Base-by-base conservation (phyloP, 176 grass and related monocot species). In the Lolium multiflorum region DNA sequence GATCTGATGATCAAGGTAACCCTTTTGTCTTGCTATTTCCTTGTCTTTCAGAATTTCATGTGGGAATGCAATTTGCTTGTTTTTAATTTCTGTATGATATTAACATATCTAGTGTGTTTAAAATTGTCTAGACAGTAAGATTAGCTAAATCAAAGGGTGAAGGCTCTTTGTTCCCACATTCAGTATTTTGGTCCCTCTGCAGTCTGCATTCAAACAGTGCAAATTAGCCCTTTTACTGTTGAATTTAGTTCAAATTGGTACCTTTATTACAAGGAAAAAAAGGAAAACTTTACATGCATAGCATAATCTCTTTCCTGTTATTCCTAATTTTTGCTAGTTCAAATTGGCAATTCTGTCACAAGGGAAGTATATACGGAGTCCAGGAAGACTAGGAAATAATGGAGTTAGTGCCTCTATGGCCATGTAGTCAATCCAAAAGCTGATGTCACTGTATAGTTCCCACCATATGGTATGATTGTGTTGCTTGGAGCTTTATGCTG, bases 1-100 rank as follows among this genome's bases (percentile, higher is more conserved):
- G 97, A 99, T 88, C 83, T 99, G 86, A 50, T 99, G 80, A 85
- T 99, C 41, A 99, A 99, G 97, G 97, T 99, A 94, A 80, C 24
- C 26, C 81, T 83, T 49, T 67, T 81, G 55, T 50, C 48, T 56
- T 71, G 20, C 73, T 52, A 55, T 69, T 70, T 74, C 21, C 44
- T 61, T 82, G 76, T 78, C 20, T 82, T 82, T 24, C 76, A 81
- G 90, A 87, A 89, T 86, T 85, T 92, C 43, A 73, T 85, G 18
- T 51, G 47, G 37, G 76, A 21, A 74, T 56, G 13, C 46, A 78
- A 13, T 54, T 64, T 11, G 8, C 82, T 74, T 37, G 57, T 22
- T 77, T 62, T 22, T 20, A 78, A 66, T 38, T 60, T 26, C 12
- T 68, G 10, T 55, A 22, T 22, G 46, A 55, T 7, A 55, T 2